Evolutionary conservation across 768 basidiomycete species (phyloP).

Genomic region (Mycena rebaudengoi): DNA sequence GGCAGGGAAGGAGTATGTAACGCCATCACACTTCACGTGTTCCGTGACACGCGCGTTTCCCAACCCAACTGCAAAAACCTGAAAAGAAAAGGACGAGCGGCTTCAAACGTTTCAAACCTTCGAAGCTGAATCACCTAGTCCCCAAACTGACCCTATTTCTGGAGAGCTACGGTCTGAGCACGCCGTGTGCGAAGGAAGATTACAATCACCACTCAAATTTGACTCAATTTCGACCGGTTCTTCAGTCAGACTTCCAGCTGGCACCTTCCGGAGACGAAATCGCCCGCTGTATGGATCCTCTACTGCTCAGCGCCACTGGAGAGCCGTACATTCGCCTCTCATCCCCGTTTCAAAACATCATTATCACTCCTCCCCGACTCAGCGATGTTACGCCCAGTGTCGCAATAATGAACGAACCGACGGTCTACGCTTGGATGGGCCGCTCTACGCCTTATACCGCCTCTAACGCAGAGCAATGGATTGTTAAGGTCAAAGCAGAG

Average conservation of each 20-base stretch:
- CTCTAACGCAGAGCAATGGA: slow-evolving; percentile 15
- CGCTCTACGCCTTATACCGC: neutral
- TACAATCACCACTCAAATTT: too few species aligned
- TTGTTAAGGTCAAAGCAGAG: slow-evolving; percentile 12
- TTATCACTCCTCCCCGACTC: slow-evolving; percentile 59
- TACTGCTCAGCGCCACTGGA: slow-evolving; percentile 46
- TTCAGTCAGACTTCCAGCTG: too few species aligned
- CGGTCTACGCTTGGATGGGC: slow-evolving; percentile 15
- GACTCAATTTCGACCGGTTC: too few species aligned
- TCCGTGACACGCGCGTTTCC: neutral
- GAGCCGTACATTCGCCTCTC: slow-evolving; percentile 64
- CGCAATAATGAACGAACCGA: slow-evolving; percentile 14
- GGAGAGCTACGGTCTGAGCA: too few species aligned
- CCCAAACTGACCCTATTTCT: too few species aligned
- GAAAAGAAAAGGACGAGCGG: too few species aligned
- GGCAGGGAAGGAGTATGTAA: neutral
- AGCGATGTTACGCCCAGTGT: slow-evolving; percentile 44
- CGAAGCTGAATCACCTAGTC: too few species aligned
- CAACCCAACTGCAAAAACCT: too few species aligned
- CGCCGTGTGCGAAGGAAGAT: too few species aligned
- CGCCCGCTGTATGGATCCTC: neutral
- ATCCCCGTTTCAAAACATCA: slow-evolving; percentile 50
- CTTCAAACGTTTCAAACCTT: too few species aligned
- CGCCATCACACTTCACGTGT: neutral
- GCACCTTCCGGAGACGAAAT: neutral